Evolutionary conservation across 177 flowering plant genomes (phyloP), one percentile per base, ranked within the genome.

Genomic region (Vitis hybrid): DNA sequence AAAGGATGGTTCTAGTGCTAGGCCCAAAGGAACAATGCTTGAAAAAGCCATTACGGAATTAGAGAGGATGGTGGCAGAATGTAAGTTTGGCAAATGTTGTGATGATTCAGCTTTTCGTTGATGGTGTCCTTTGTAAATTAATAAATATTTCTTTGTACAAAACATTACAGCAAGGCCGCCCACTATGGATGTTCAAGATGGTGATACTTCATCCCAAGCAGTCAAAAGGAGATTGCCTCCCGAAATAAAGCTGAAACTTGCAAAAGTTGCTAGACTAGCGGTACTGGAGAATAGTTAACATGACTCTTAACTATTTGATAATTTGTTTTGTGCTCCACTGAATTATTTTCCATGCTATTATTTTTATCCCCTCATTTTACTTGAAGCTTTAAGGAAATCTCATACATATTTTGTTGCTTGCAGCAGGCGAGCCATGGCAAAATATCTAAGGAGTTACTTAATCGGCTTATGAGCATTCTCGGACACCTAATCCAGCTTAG

Each of bases 231-330:
- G 99, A 79, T 84, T 96, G 79, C 92, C 99, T 52, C 84, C 82
- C 67, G 99, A 96, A 79, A 79, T 94, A 72, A 96, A 96, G 81
- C 87, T 85, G 75, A 96, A 89, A 85, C 95, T 96, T 83, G 97
- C 92, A 66, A 96, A 92, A 94, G 97, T 96, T 84, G 98, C 99
- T 69, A 88, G 94, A 84, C 64, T 96, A 71, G 94, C 97, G 95
- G 99, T 96, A 96, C 54, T 64, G 30, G 15, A 69, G 27, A 69
- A 20, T 57, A 1, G 20, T 51, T 65, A 8, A 50, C 4, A 59
- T 61, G 51, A 61, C 7, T 58, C 3, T 27, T 41, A 35, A 17
- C 61, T 71, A 69, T 41, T 58, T 51, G 35, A 18, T 20, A 11
- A 14, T 30, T 27, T 57, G 20, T n/a, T 66, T 66, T 9, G 4